Conservation (phyloP, 2,329 filamentous ascomycete genomes). For the Talaromyces amestolkiae region DNA sequence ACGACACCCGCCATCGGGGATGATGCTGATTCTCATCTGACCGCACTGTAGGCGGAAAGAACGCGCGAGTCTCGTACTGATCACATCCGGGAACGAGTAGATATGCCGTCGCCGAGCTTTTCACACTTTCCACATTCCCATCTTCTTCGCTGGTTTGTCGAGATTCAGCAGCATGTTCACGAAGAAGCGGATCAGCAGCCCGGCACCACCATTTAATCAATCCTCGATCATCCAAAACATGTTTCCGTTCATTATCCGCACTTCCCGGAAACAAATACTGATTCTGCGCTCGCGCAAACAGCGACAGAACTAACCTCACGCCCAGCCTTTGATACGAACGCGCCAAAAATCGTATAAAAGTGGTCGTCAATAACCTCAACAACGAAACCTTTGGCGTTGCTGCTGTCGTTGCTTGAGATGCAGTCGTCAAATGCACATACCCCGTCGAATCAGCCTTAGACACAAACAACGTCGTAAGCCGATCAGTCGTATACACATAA, state of each 20-base stretch:
- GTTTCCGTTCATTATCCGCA: constrained; percentile 77
- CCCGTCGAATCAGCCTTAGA: constrained; percentile 97
- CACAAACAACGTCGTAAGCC: constrained; percentile 84
- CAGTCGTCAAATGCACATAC: constrained; percentile 64
- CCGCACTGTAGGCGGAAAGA: constrained; percentile 61
- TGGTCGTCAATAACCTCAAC: constrained; percentile 64
- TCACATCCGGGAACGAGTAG: constrained; percentile 86
- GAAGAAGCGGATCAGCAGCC: constrained; percentile 73
- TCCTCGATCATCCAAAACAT: constrained; percentile 85
- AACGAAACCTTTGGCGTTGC: constrained; percentile 63
- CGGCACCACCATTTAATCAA: constrained; percentile 96
- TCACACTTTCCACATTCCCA: constrained; percentile 31
- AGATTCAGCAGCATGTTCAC: constrained; percentile 44
- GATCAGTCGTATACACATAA: constrained; percentile 77
- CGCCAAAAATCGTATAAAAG: constrained; percentile 74
- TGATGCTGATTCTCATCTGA: constrained; percentile 35
- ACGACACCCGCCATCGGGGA: constrained; percentile 57
- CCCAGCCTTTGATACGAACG: constrained; percentile 62
- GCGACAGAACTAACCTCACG: constrained; percentile 72
- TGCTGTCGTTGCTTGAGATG: constrained; percentile 25
- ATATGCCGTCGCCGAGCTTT: constrained; percentile 65
- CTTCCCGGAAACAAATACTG: constrained; percentile 96
- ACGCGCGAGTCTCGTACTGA: constrained; percentile 71
- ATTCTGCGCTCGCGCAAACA: constrained; percentile 87
- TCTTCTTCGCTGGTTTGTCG: constrained; percentile 25